Percentiles rank a stretch among this genome's conserved stretches.
Evolutionary conservation across 2,329 filamentous ascomycete species (phyloP).

Genomic region (Oidium heveae): DNA sequence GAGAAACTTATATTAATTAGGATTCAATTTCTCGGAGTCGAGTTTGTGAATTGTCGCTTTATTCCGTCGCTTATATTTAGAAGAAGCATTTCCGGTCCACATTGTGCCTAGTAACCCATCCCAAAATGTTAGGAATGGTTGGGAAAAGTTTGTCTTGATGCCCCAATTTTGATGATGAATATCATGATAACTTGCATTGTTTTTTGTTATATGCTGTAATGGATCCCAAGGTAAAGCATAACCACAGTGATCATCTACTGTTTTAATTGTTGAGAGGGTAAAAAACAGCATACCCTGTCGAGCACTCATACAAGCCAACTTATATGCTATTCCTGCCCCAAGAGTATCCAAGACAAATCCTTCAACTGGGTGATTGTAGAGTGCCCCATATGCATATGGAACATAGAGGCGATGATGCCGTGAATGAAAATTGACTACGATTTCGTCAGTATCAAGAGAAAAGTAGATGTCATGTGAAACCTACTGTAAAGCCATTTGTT

Average conservation of each 20-base stretch:
- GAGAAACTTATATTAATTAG: too few species aligned
- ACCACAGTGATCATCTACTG: slow-evolving; percentile 90
- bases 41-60: slow-evolving; percentile 2
- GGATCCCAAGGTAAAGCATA: slow-evolving; percentile 93
- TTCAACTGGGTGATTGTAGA: slow-evolving; percentile 92
- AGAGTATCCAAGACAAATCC: slow-evolving; percentile 83
- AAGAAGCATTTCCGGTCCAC: slow-evolving; percentile 11
- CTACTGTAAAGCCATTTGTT: slow-evolving; percentile 92
- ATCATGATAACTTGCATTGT: slow-evolving; percentile 92
- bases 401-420: slow-evolving; percentile 93
- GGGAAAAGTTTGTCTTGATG: slow-evolving; percentile 84
- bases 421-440: slow-evolving; percentile 61
- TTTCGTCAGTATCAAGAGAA: slow-evolving; percentile 5
- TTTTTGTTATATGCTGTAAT: slow-evolving; percentile 70
- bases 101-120: slow-evolving; percentile 53
- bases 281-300: slow-evolving; percentile 82
- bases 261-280: slow-evolving; percentile 73
- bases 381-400: slow-evolving; percentile 84
- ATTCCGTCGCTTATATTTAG: slow-evolving; percentile 9
- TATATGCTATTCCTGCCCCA: slow-evolving; percentile 64
- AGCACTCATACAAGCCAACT: slow-evolving; percentile 56
- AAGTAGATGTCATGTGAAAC: slow-evolving; percentile 14
- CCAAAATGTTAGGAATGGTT: slow-evolving; percentile 93
- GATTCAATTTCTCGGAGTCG: too few species aligned
- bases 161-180: slow-evolving; percentile 98